These are phyloP conservation scores for Eucalyptus caleyi DNA, from an alignment of 345 rosid genomes.

Conservation along the genomic window DNA sequence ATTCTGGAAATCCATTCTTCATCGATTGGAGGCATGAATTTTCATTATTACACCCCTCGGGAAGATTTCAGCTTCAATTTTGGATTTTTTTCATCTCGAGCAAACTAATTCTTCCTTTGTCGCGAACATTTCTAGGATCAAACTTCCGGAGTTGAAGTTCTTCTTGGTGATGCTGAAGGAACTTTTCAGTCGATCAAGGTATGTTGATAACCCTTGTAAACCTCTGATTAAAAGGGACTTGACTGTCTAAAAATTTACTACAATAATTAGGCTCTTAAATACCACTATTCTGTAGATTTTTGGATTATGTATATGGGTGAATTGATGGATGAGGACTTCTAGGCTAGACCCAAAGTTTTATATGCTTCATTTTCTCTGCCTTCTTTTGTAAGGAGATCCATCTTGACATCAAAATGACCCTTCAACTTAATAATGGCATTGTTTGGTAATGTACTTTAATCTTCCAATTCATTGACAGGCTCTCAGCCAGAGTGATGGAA, in stretches of 20 bases:
- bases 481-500: slow-evolving; percentile 92
- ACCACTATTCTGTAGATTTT: not conserved
- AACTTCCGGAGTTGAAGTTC: slow-evolving; percentile 37
- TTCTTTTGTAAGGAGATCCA: not conserved
- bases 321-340: not conserved
- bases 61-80: not conserved
- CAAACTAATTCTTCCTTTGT: not conserved
- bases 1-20: not conserved
- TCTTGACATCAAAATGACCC: not conserved
- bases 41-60: not conserved
- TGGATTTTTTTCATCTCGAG: not conserved
- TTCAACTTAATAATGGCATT: not conserved
- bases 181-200: slow-evolving; percentile 81
- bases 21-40: not conserved
- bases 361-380: not conserved
- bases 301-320: not conserved
- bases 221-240: not conserved
- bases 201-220: not conserved
- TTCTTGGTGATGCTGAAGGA: slow-evolving; percentile 68
- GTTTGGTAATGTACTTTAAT: not conserved
- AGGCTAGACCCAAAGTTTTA: not conserved
- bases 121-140: slow-evolving; percentile 40
- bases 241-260: not conserved
- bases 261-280: not conserved
- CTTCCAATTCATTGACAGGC: slow-evolving; percentile 35